Evolutionary conservation across 805 yeast genomes (phyloP).

Genomic region (Lipomyces oligophaga): DNA sequence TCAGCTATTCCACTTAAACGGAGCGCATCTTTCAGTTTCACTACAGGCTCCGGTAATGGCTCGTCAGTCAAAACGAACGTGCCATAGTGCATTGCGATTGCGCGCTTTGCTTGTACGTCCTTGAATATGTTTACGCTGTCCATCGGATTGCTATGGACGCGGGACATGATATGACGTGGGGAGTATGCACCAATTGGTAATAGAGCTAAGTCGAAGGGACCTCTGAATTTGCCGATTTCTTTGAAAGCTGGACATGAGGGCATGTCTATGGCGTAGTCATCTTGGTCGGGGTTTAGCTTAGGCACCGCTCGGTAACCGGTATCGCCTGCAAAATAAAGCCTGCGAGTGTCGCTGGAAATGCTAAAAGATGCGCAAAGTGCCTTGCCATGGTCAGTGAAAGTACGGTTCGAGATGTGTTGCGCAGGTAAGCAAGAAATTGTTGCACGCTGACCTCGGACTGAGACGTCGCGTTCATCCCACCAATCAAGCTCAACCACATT

Average conservation of each 20-base stretch:
- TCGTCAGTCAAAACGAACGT: constrained; percentile 23
- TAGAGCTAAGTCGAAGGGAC: constrained; percentile 24
- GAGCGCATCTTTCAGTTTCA: constrained; percentile 18
- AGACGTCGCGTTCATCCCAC: constrained; percentile 66
- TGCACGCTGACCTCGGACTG: constrained; percentile 9
- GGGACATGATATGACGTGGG: constrained; percentile 26
- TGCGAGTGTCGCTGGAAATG: constrained; percentile 1
- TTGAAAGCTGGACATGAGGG: constrained; percentile 23
- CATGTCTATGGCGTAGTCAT: constrained; percentile 19
- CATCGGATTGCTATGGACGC: constrained; percentile 17
- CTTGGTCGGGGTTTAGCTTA: constrained; percentile 4
- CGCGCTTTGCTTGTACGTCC: constrained; percentile 17
- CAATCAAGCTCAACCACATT: constrained; percentile 76
- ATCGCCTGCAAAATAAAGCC: constrained; percentile 42
- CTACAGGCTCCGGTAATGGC: constrained; percentile 19
- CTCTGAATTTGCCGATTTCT: constrained; percentile 19
- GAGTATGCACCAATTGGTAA: constrained; percentile 25
- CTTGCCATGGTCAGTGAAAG: constrained; percentile 10
- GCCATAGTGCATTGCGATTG: constrained; percentile 24
- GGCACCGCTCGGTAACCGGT: constrained; percentile 59
- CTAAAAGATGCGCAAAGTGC: constrained; percentile 24
- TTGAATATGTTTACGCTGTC: constrained; percentile 20
- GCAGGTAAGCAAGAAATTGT: constrained; percentile 15
- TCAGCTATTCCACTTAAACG: constrained; percentile 9
- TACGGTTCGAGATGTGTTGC: constrained; percentile 19